Conservation (phyloP, 768 basidiomycete genomes). For the Wakefieldia striispora region DNA sequence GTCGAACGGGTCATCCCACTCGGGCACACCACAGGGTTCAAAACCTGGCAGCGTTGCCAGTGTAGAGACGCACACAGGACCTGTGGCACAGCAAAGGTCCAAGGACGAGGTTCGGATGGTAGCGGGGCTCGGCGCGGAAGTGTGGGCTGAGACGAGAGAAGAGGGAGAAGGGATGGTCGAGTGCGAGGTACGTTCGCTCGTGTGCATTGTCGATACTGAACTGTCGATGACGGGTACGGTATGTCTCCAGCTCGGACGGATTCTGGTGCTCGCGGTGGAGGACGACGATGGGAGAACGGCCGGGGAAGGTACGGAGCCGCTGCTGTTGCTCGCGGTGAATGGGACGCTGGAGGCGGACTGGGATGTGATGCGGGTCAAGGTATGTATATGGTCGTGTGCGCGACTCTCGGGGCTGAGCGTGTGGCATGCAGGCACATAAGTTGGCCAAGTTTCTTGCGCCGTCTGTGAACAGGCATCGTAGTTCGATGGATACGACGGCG, state of each 20-base stretch:
- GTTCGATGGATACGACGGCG: constrained; percentile 17
- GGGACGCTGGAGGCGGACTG: constrained; percentile 60
- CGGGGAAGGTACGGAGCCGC: constrained; percentile 36
- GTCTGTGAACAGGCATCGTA: constrained; percentile 38
- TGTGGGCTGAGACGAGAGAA: constrained; percentile 74
- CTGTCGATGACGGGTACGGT: neutral
- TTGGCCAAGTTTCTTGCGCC: constrained; percentile 33
- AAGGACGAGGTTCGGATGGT: constrained; percentile 76
- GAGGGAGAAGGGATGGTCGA: constrained; percentile 62
- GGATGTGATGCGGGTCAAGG: constrained; percentile 64
- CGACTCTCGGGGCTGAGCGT: neutral
- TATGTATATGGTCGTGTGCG: constrained; percentile 27
- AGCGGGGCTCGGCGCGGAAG: constrained; percentile 68
- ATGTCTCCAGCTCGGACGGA: constrained; percentile 57
- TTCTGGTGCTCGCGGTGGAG: constrained; percentile 65
- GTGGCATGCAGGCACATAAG: constrained; percentile 27
- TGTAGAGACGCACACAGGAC: constrained; percentile 2
- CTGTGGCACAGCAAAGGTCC: constrained; percentile 33
- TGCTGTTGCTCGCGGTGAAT: constrained; percentile 71
- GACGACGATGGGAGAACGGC: constrained; percentile 25
- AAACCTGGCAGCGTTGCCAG: constrained; percentile 11
- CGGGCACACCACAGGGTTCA: constrained; percentile 9
- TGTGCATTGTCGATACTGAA: neutral
- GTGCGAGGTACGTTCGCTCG: constrained; percentile 55
- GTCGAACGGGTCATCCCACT: constrained; percentile 9